These are phyloP conservation scores for Leucaena leucocephala DNA, from an alignment of 306 rosid species.

Conservation along the genomic window DNA sequence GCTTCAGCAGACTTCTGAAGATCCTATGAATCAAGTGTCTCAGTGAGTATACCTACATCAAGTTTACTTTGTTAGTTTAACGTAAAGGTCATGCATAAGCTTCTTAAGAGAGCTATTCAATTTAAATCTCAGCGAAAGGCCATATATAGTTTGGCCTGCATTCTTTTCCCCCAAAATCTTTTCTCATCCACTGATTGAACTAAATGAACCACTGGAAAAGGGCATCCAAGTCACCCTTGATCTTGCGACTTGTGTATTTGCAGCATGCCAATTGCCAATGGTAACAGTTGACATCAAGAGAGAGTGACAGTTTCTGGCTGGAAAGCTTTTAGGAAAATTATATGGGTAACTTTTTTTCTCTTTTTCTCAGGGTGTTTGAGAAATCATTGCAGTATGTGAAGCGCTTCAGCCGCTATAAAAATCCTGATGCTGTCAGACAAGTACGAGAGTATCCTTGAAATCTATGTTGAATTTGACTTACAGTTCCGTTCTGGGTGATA, in stretches of 20 bases:
- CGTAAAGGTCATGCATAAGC: conserved; percentile 7
- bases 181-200: conserved; percentile 13
- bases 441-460: conserved; percentile 94
- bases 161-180: conserved; percentile 24
- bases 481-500: conserved; percentile 10
- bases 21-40: conserved; percentile 86
- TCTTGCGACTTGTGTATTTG: neutral
- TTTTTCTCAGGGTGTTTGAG: conserved; percentile 75
- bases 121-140: conserved; percentile 4
- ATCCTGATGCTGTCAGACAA: conserved; percentile 98
- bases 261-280: neutral
- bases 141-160: conserved; percentile 1
- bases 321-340: conserved; percentile 21
- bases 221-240: neutral
- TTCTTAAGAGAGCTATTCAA: neutral
- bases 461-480: conserved; percentile 4
- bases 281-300: conserved; percentile 27
- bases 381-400: conserved; percentile 96
- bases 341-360: neutral
- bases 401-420: conserved; percentile 95
- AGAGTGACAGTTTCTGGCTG: neutral
- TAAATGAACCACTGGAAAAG: conserved; percentile 4
- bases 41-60: conserved; percentile 59
- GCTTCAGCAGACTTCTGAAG: conserved; percentile 94
- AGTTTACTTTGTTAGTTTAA: neutral